Evolutionary conservation across 106 monocot species (phyloP).

Genomic region (Apostasia ramifera): DNA sequence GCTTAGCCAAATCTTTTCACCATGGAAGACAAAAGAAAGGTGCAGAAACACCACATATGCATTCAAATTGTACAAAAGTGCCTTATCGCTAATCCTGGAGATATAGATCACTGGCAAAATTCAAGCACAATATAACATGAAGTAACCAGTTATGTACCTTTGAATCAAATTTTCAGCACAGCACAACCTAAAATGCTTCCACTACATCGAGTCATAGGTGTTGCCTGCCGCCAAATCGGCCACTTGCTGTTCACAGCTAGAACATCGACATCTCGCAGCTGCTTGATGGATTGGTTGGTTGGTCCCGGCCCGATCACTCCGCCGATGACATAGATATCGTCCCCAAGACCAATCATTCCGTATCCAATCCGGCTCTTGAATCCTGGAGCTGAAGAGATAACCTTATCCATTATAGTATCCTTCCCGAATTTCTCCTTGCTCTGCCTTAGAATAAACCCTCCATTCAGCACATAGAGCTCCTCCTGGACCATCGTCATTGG

Average conservation of each 20-base stretch:
- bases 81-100: too few relatives aligned
- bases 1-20: too few relatives aligned
- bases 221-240: conserved; percentile 59
- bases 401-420: conserved; percentile 12
- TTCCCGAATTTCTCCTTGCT: conserved; percentile 7
- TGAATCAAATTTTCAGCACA: conserved; percentile 43
- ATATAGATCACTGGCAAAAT: too few relatives aligned
- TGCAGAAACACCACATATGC: too few relatives aligned
- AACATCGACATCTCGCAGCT: conserved; percentile 68
- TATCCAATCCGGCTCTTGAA: conserved; percentile 84
- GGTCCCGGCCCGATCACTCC: conserved; percentile 91
- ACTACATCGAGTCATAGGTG: conserved; percentile 67
- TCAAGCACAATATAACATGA: too few relatives aligned
- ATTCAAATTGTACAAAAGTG: too few relatives aligned
- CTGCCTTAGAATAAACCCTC: conserved; percentile 56
- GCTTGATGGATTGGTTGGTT: conserved; percentile 82
- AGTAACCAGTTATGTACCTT: neutral
- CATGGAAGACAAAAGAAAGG: too few relatives aligned
- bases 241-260: conserved; percentile 51
- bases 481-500: conserved; percentile 67
- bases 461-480: conserved; percentile 70
- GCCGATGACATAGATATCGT: conserved; percentile 75
- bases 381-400: conserved; percentile 54
- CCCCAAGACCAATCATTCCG: conserved; percentile 83
- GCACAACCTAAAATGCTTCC: conserved; percentile 90